Evolutionary conservation across 1,139 yeast genomes (phyloP), one percentile per base, ranked within the genome.

Genomic region (Zygosaccharomyces sapae): DNA sequence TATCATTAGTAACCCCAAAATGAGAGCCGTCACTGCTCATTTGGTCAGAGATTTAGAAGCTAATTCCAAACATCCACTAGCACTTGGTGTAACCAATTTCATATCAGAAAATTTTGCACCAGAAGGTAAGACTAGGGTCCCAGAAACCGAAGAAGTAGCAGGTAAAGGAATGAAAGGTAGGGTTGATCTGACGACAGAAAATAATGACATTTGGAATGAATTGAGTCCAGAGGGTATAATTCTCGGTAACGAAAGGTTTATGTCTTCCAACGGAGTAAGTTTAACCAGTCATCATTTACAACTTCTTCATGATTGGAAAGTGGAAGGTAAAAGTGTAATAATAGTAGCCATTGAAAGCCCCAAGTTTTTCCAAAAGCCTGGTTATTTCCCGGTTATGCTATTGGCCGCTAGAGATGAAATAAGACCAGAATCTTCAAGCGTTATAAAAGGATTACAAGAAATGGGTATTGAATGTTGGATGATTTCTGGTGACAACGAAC

Each of bases 21-120:
- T 67, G 12, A 64, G 58, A 43, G 35, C 38, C 1, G 55, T 75
- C 48, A 71, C 70, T 0, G 57, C 77, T 3, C 85, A 80, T 59
- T 63, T 76, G 1, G 73, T 83, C 0, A 70, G 80, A 51, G 85
- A 80, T 53, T 65, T 85, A 54, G 94, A 85, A 56, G 61, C 72
- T 16, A 74, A 78, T n/a, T 82, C 90, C 0, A 79, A 75, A 34
- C 94, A 85, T 63, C 92, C 92, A 0, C 69, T 85, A 38, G 83
- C 88, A 0, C 66, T 69, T 33, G 85, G 88, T 0, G 75, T 83
- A 1, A 72, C 72, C 37, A 59, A 57, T 1, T 81, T 77, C 54
- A 71, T 71, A 4, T 48, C 53, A 6, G 51, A 49, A 12, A 53
- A 56, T 18, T 47, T 56, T 18, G 10, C 19, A 13, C 41, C 33